These are phyloP conservation scores for Odonthalia washingtoniensis DNA, from an alignment of 31 red algal species.

Conservation along the genomic window DNA sequence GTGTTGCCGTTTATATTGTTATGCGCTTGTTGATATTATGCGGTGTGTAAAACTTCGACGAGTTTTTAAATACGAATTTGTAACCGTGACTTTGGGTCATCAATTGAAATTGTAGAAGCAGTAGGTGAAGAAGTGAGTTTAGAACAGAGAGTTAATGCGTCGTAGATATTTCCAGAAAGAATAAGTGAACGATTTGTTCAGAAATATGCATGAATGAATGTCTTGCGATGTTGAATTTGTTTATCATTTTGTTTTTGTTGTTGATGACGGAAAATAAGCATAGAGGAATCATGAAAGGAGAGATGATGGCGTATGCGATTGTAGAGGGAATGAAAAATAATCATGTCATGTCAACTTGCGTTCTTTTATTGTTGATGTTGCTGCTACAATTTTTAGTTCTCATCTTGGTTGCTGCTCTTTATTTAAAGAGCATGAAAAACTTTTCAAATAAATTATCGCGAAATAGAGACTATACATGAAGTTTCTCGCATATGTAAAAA, in stretches of 20 bases:
- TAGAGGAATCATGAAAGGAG: conserved; percentile 49
- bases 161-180: conserved; percentile 52
- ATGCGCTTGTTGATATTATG: conserved; percentile 32
- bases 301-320: conserved; percentile 46
- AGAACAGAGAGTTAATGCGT: conserved; percentile 40
- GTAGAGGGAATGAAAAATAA: conserved; percentile 70
- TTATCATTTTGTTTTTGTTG: no score
- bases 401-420: no score
- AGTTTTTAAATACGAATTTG: conserved; percentile 70
- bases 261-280: neutral
- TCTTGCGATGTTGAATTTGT: conserved; percentile 9
- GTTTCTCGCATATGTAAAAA: conserved; percentile 51
- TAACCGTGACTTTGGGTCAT: conserved; percentile 54
- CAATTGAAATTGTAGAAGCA: conserved; percentile 14
- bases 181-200: conserved; percentile 51
- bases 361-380: no score
- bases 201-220: conserved; percentile 45
- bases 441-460: no score
- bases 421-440: no score
- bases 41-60: conserved; percentile 52
- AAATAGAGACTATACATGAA: conserved; percentile 66
- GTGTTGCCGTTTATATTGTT: conserved; percentile 19
- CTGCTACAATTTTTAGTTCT: no score
- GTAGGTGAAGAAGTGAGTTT: neutral
- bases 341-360: conserved; percentile 83